Percentiles rank a stretch among this genome's conserved stretches.
Conservation (phyloP, 805 yeast genomes). For the Scheffersomyces coipomensis region DNA sequence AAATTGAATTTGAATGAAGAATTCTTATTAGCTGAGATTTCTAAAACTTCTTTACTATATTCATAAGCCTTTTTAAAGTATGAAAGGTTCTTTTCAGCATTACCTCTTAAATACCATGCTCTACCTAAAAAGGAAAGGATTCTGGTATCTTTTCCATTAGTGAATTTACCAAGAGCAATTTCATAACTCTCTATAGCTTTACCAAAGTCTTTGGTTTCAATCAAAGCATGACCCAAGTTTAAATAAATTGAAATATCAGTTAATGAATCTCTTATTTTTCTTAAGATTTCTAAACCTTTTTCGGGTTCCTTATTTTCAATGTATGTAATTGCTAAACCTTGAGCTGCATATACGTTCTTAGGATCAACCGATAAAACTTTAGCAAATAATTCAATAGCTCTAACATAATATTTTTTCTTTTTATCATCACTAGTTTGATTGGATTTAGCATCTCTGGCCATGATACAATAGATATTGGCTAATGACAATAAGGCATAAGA, state of each 20-base stretch:
- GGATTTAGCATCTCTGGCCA: conserved; percentile 72
- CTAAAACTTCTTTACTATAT: conserved; percentile 58
- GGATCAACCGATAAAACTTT: conserved; percentile 86
- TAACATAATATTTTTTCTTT: conserved; percentile 69
- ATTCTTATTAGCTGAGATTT: conserved; percentile 23
- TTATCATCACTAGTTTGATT: conserved; percentile 48
- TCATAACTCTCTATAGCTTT: conserved; percentile 90
- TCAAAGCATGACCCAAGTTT: conserved; percentile 83
- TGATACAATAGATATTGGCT: conserved; percentile 80
- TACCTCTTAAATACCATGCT: conserved; percentile 84
- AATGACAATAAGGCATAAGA: conserved; percentile 83
- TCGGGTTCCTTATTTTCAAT: conserved; percentile 78
- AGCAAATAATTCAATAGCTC: conserved; percentile 90
- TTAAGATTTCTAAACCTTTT: conserved; percentile 79
- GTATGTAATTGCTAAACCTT: conserved; percentile 90
- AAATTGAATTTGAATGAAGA: conserved; percentile 66
- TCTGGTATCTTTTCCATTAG: conserved; percentile 62
- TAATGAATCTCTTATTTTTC: conserved; percentile 86
- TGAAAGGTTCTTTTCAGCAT: conserved; percentile 61
- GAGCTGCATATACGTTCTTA: conserved; percentile 91
- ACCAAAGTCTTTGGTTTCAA: conserved; percentile 77
- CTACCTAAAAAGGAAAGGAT: conserved; percentile 74
- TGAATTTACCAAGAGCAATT: conserved; percentile 66
- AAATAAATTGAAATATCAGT: conserved; percentile 80
- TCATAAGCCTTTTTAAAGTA: conserved; percentile 62